A percentile compares a stretch with the other conserved stretches of the same genome.
Evolutionary conservation across 352 stramenopile species (phyloP).

Genomic region (Pythium apleroticum): DNA sequence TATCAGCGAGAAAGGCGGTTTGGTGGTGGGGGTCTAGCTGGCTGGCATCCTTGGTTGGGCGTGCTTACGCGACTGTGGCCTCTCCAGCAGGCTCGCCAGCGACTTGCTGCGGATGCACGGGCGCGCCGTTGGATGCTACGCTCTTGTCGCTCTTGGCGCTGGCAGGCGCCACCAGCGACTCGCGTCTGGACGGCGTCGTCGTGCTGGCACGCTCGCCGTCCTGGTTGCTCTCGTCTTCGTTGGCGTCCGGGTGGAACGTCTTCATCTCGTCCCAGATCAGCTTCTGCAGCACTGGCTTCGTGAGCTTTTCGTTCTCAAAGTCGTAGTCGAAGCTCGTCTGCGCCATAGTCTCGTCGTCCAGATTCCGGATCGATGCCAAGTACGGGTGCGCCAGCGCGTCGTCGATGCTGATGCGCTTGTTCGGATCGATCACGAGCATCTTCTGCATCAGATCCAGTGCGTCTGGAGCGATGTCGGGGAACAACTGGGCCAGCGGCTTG

Average conservation of each 20-base stretch:
- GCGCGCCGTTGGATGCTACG: constrained; percentile 12
- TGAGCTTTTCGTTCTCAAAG: constrained; percentile 87
- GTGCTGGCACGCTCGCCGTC: constrained; percentile 7
- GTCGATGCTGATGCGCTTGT: constrained; percentile 89
- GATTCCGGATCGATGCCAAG: constrained; percentile 85
- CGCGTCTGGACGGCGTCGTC: constrained; percentile 6
- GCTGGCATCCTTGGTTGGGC: neutral
- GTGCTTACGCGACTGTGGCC: constrained; percentile 18
- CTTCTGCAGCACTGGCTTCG: constrained; percentile 75
- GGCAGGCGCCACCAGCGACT: constrained; percentile 8
- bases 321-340: constrained; percentile 77
- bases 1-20: constrained; percentile 10
- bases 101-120: constrained; percentile 29
- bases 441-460: constrained; percentile 88
- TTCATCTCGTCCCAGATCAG: constrained; percentile 88
- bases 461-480: constrained; percentile 56
- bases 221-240: constrained; percentile 32
- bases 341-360: constrained; percentile 86
- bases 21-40: no score
- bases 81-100: constrained; percentile 23
- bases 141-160: constrained; percentile 24
- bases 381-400: constrained; percentile 91
- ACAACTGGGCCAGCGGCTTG: constrained; percentile 75
- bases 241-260: constrained; percentile 67
- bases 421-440: constrained; percentile 93